Base-by-base conservation (phyloP, 805 yeast species). In the Schwanniomyces vanrijiae region DNA sequence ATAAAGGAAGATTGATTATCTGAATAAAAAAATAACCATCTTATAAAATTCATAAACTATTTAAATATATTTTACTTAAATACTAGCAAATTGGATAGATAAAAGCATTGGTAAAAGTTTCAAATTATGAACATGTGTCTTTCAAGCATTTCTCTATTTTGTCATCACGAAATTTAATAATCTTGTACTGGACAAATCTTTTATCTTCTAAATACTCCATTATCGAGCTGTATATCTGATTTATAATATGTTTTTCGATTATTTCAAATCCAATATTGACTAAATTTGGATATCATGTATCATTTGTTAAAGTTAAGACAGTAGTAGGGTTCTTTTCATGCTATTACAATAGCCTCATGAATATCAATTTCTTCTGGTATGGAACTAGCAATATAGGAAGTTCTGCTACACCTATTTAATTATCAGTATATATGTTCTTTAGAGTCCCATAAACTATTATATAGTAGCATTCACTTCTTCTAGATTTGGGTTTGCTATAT, bases 401-500 rank as follows among this genome's bases (percentile, higher is more conserved):
- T 47, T 16, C 50, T 38, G 8, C 43, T 47, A 16, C 26, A 19
- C 10, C 61, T 58, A 37, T 69, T 68, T 21, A 56, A 54, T 14
- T 81, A 79, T 71, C 71, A 18, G 78, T 69, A 7, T 48, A 77
- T 63, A 50, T 77, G 81, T 51, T 71, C 21, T 77, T 56, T 28
- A 74, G 62, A 45, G 77, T 64, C 7, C 80, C 81, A n/a, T n/a
- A n/a, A n/a, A n/a, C 56, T 76, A 80, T 39, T 76, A 60, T n/a
- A 76, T 59, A 18, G 76, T 66, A n/a, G 78, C 80, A 55, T 71
- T 70, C n/a, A 82, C 82, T 51, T 62, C 65, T 25, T 69, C 68
- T 31, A 82, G 82, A 8, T 77, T 78, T 1, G 64, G 34, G 20
- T 45, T 40, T 22, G 38, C 28, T 3, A 45, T 29, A 19, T 45